Percentiles rank a stretch among this genome's conserved stretches.
These are phyloP conservation scores for Botryosphaeria dothidea DNA, from an alignment of 2,329 filamentous ascomycete species.

Conservation along the genomic window DNA sequence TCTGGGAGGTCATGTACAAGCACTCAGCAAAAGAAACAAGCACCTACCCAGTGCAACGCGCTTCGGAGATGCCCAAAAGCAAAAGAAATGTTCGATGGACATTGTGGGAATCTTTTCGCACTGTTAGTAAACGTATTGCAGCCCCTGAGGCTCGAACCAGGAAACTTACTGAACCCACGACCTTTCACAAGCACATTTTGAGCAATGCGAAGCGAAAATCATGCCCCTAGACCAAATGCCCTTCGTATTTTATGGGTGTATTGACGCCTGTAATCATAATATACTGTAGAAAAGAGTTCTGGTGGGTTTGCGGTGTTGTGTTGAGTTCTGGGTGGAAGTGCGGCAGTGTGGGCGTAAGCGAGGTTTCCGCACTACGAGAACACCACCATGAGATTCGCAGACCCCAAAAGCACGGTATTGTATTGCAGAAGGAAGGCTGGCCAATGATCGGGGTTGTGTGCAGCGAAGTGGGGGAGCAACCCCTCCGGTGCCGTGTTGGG, in stretches of 20 bases:
- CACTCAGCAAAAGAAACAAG: too few species aligned
- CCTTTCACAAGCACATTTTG: constrained; percentile 34
- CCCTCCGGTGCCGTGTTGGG: not conserved
- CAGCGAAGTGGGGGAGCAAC: not conserved
- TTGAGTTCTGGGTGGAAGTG: too few species aligned
- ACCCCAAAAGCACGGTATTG: not conserved
- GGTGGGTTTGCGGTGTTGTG: not conserved
- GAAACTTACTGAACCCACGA: constrained; percentile 36
- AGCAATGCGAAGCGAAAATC: constrained; percentile 41
- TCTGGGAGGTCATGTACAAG: too few species aligned
- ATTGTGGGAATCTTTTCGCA: not conserved
- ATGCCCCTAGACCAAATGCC: constrained; percentile 42
- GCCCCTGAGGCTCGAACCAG: not conserved
- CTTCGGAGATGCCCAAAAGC: not conserved
- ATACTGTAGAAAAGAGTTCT: not conserved
- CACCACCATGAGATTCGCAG: not conserved
- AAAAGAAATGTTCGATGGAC: not conserved
- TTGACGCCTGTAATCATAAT: not conserved
- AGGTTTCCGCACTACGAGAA: not conserved
- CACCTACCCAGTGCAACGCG: too few species aligned
- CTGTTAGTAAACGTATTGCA: not conserved
- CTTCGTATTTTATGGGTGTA: not conserved
- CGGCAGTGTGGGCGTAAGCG: not conserved
- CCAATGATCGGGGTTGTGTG: not conserved
- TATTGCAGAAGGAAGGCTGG: not conserved